These are phyloP conservation scores for Fusarium sp. DNA, from an alignment of 2,329 filamentous ascomycete genomes.

Conservation along the genomic window DNA sequence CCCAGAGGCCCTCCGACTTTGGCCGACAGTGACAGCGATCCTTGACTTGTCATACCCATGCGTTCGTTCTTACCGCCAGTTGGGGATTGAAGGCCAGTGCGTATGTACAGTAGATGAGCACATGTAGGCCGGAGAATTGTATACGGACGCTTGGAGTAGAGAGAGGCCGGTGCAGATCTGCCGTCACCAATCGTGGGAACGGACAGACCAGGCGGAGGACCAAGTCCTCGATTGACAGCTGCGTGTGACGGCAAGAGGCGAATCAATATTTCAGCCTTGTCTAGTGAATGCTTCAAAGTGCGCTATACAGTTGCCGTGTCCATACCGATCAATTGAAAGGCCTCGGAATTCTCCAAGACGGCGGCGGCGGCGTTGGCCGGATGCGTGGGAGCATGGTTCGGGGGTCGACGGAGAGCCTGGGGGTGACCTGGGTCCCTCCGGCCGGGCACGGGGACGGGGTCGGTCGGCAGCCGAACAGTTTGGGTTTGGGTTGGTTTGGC, in stretches of 20 bases:
- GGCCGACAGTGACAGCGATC: slow-evolving; percentile 28
- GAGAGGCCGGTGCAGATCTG: slow-evolving; percentile 32
- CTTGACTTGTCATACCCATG: slow-evolving; percentile 16
- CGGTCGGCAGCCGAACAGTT: slow-evolving; percentile 22
- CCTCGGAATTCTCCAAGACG: not conserved
- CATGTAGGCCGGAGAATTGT: slow-evolving; percentile 18
- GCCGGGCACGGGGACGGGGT: slow-evolving; percentile 4
- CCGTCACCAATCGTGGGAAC: not conserved
- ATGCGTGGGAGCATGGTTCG: slow-evolving; percentile 4
- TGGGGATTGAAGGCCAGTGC: not conserved
- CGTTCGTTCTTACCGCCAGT: slow-evolving; percentile 26
- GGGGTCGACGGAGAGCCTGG: not conserved
- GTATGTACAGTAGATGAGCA: not conserved
- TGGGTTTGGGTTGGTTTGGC: not conserved
- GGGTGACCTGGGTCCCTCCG: not conserved
- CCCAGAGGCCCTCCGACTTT: slow-evolving; percentile 35
- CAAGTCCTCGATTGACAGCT: slow-evolving; percentile 8
- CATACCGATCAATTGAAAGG: not conserved
- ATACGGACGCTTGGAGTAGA: slow-evolving; percentile 12
- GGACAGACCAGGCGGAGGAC: slow-evolving; percentile 14
- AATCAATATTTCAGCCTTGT: not conserved
- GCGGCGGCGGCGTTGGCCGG: slow-evolving; percentile 3
- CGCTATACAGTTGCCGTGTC: not conserved
- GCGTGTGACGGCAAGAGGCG: not conserved
- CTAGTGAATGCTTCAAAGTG: not conserved